Base-by-base conservation (phyloP, 345 rosid species). In the Angophora floribunda region DNA sequence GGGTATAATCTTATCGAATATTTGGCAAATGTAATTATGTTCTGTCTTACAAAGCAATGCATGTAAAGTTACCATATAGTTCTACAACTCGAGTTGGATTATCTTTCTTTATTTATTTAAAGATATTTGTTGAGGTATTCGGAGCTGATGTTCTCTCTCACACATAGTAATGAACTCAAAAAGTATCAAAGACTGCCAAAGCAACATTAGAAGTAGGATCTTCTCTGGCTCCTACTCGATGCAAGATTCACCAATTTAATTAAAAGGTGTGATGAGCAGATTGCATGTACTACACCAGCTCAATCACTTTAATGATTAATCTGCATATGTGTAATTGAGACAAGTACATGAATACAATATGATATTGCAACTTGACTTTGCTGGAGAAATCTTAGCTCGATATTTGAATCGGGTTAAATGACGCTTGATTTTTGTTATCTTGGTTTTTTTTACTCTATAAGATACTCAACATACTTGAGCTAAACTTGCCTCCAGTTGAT, bases 121-220 rank as follows among this genome's bases (percentile, higher is more conserved):
- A 49, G 36, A 49, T 50, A 50, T 50, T 3, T 51, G 70, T n/a
- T 13, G 36, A 63, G 67, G 36, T 16, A n/a, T 63, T 13, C 65
- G 17, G 70, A 6, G 36, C 70, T 63, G 32, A 63, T 28, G 30
- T 28, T 63, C 70, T 63, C 70, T 63, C 36, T 12, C 70, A 63
- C 70, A 3, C 36, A 28, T 91, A 98, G 99, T 85, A 91, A 89
- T 92, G 96, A 95, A 91, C 99, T 97, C 85, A 97, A 96, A 91
- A 97, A 95, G 78, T 97, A 93, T 93, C 87, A n/a, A n/a, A 92
- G 52, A 95, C 96, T 41, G 98, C 99, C 16, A 96, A 97, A 94
- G 95, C 92, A 61, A 96, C 98, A 13, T 88, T 95, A 85, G 96
- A 96, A 91, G 86, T 85, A 19, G 99, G 99, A 32, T 94, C 94